Base-by-base conservation (phyloP, 345 rosid species). In the Eucalyptus regnans region DNA sequence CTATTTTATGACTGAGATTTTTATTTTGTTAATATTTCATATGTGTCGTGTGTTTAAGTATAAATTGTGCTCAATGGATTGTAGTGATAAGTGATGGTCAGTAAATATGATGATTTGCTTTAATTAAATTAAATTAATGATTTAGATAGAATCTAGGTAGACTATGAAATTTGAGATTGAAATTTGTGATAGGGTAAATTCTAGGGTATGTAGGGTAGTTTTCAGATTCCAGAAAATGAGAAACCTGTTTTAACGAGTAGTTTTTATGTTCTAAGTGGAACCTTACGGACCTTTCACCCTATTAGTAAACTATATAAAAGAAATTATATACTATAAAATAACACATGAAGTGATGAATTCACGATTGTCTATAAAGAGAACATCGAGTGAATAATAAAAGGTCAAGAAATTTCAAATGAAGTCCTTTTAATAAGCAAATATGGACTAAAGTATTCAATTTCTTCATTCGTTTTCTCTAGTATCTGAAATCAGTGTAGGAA, bases 171-270 rank as follows among this genome's bases (percentile, higher is more conserved):
- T 52, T 52, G 58, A 52, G 2, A 52, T 52, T 52, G 10, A 4
- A 52, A 52, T 52, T 52, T 52, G 58, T 52, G 23, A 52, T 52
- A 52, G 23, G 23, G 4, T 52, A 1, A 52, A 52, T 52, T 52
- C 58, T 18, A 52, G 1, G 58, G 58, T 18, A 52, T 52, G 58
- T 9, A 18, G 0, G 23, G 9, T 52, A 52, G 58, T 18, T 7
- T 52, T 52, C 2, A 52, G 2, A 52, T 52, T 52, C 23, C 10
- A 52, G 0, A 52, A 52, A 52, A 52, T 52, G 9, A 18, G 0
- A 52, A 52, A 52, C 58, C 2, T 18, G 0, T 52, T 7, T 52
- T 4, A 52, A 7, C 1, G 4, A 2, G 10, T 52, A 52, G 0
- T 52, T 52, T 52, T 52, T 52, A 52, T 52, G 23, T 52, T 18